Conservation (phyloP, 129 eudicot genomes). For the Centrapalus pauciflorus region DNA sequence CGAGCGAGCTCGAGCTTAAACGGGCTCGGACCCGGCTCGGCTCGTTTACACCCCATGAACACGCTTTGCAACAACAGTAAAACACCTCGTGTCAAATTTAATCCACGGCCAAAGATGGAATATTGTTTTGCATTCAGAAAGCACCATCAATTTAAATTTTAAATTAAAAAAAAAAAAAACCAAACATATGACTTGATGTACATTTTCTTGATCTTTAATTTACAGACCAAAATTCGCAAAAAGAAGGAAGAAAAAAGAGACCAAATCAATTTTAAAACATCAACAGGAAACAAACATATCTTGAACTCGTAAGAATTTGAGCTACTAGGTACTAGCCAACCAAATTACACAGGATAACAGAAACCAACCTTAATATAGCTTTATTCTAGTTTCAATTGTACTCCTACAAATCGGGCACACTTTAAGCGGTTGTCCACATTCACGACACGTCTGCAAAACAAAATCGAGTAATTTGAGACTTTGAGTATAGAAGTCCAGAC, state of each 20-base stretch:
- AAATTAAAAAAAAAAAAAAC: not conserved
- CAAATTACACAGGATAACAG: not conserved
- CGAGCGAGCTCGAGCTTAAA: too few relatives aligned
- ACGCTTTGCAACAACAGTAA: not conserved
- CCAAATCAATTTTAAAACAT: not conserved
- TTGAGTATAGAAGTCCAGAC: too few relatives aligned
- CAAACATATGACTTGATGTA: slow-evolving; percentile 18
- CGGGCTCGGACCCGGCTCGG: too few relatives aligned
- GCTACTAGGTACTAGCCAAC: not conserved
- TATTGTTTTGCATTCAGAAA: not conserved
- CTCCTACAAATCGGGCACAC: slow-evolving; percentile 84
- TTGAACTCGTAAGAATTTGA: slow-evolving; percentile 5
- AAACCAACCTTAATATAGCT: slow-evolving; percentile 53
- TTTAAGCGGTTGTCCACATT: slow-evolving; percentile 71
- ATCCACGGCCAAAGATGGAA: too few relatives aligned
- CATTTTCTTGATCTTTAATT: slow-evolving; percentile 11
- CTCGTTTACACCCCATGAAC: not conserved
- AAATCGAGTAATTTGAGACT: too few relatives aligned
- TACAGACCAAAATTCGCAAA: slow-evolving; percentile 21
- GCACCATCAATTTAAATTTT: not conserved
- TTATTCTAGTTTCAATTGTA: slow-evolving; percentile 68
- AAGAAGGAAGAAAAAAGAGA: not conserved
- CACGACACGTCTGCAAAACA: slow-evolving; percentile 71
- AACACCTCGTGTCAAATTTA: not conserved
- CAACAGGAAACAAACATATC: not conserved